These are phyloP conservation scores for Boletales sp. DNA, from an alignment of 768 basidiomycete genomes.

Conservation along the genomic window DNA sequence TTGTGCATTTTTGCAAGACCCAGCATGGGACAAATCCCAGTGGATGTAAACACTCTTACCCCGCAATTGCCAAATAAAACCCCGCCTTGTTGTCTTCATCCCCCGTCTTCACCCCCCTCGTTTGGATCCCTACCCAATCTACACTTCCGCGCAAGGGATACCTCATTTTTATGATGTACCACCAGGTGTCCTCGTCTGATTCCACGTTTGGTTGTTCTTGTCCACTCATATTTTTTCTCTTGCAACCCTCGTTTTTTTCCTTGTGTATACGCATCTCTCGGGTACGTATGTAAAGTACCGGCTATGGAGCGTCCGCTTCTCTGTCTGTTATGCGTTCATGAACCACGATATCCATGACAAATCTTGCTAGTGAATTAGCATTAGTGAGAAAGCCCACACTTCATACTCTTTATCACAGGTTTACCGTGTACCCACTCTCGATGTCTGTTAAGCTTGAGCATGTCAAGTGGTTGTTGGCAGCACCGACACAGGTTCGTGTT, in stretches of 20 bases:
- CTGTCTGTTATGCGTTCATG: too few relatives aligned
- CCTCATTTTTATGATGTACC: constrained; percentile 15
- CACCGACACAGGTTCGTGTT: too few relatives aligned
- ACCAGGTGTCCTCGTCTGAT: constrained; percentile 14
- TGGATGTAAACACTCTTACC: constrained; percentile 51
- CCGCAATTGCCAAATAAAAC: neutral
- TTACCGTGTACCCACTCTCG: too few relatives aligned
- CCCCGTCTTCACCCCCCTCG: neutral
- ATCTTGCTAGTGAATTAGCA: too few relatives aligned
- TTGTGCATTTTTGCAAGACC: constrained; percentile 93
- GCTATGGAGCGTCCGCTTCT: too few relatives aligned
- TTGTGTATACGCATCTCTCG: too few relatives aligned
- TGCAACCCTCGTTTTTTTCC: constrained; percentile 4
- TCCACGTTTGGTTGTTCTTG: constrained; percentile 15
- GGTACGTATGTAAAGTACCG: too few relatives aligned
- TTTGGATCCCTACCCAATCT: constrained; percentile 1
- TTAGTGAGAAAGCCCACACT: too few relatives aligned
- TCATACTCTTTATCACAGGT: too few relatives aligned
- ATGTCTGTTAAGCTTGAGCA: too few relatives aligned
- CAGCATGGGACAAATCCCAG: constrained; percentile 81
- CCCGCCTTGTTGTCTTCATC: neutral
- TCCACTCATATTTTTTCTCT: constrained; percentile 19
- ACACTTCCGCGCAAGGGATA: constrained; percentile 4
- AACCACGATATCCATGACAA: too few relatives aligned
- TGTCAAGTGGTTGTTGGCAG: too few relatives aligned